Percentiles rank a stretch among this genome's conserved stretches.
phyloP scores from a whole-genome alignment of 208 protist genomes.

The Angomonas desouzai region DNA sequence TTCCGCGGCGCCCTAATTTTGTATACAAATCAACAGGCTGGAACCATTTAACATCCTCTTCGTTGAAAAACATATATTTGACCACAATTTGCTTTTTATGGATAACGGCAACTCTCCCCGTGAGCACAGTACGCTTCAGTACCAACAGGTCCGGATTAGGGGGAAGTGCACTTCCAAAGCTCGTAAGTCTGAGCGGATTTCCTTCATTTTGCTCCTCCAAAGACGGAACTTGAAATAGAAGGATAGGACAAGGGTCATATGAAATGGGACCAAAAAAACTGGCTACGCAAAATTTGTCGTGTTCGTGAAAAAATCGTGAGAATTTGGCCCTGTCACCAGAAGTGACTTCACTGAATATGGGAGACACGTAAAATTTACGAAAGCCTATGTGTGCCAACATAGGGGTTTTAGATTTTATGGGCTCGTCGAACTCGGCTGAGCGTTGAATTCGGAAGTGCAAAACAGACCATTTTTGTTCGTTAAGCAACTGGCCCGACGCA shows the following conservation, averaged over 20 bases:
- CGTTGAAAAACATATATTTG: constrained; percentile 94
- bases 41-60: constrained; percentile 97
- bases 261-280: constrained; percentile 86
- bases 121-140: constrained; percentile 75
- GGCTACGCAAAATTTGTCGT: constrained; percentile 77
- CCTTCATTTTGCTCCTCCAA: constrained; percentile 77
- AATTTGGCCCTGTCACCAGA: constrained; percentile 82
- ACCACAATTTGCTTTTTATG: constrained; percentile 93
- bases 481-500: constrained; percentile 81
- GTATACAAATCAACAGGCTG: constrained; percentile 96
- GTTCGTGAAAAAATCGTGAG: constrained; percentile 78
- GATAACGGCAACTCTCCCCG: constrained; percentile 80
- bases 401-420: constrained; percentile 86
- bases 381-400: constrained; percentile 89
- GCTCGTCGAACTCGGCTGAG: constrained; percentile 63
- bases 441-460: constrained; percentile 83
- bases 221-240: constrained; percentile 83
- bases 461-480: constrained; percentile 91
- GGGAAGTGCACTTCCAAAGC: constrained; percentile 71
- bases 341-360: constrained; percentile 83
- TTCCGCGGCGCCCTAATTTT: constrained; percentile 91
- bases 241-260: constrained; percentile 80
- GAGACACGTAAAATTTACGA: constrained; percentile 88
- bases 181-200: constrained; percentile 61
- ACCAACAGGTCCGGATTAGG: constrained; percentile 82